Evolutionary conservation across 2,329 filamentous ascomycete species (phyloP), one percentile per base, ranked within the genome.

Genomic region (Fusarium brevicatenulatum): DNA sequence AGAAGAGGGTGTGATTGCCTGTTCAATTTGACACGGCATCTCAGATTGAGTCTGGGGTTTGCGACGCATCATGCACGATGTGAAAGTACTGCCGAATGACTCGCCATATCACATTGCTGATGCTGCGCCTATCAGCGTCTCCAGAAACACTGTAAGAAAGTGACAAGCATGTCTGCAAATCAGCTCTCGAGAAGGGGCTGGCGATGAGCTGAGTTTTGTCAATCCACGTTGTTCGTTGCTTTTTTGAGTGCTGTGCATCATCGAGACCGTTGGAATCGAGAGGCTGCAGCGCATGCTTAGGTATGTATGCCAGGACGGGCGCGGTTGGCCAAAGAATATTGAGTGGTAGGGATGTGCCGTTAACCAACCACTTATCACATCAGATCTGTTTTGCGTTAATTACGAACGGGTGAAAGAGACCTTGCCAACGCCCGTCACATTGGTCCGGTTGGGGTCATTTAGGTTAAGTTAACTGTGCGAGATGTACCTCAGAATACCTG

Each of bases 221-320:
- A 56, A 53, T 39, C 40, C 49, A 56, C 18, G 39, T 52, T 66
- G 47, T 53, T 63, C 47, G 63, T 68, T 73, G 66, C 71, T 68
- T 71, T 73, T 73, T 73, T 49, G 70, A 70, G 75, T 70, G 49
- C 53, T 59, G 63, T 76, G 73, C 72, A 76, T 73, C 63, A 69
- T 65, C 65, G 65, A 58, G 62, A 56, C 75, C 73, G 72, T 76
- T 77, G 67, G 69, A 69, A 71, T 76, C 75, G 71, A 74, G 58
- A 64, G 60, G 64, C 73, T 76, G 75, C 75, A 76, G 72, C 72
- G 60, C 66, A 67, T 42, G 68, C 73, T 70, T 66, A 64, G 70
- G 66, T 67, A 66, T 11, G 30, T 30, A 34, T 61, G 68, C 65
- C 56, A 43, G 66, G 63, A 57, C 40, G 54, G 49, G 36, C 37